phyloP scores from a whole-genome alignment of 192 early-diverging fungal genomes.

The Cetraspora pellucida region DNA sequence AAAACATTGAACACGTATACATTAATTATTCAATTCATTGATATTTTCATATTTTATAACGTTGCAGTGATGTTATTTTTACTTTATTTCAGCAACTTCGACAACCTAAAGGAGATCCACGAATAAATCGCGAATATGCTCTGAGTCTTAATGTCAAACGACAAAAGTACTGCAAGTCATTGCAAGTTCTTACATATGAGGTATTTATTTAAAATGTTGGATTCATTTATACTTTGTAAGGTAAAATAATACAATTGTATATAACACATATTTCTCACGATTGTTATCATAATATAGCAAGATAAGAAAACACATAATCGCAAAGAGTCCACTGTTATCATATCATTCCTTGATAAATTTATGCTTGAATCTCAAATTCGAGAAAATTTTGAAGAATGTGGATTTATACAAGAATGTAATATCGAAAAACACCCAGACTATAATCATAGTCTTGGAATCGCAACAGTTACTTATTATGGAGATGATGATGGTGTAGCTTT shows the following conservation, averaged over 20 bases:
- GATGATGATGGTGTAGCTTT: constrained; percentile 41
- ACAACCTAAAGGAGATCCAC: not conserved
- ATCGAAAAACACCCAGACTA: constrained; percentile 55
- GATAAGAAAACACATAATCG: not conserved
- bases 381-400: constrained; percentile 7
- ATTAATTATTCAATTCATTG: not conserved
- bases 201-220: not conserved
- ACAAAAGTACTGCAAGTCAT: not conserved
- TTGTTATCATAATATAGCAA: not conserved
- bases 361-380: not conserved
- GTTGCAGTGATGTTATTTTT: not conserved
- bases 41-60: not conserved
- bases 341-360: constrained; percentile 4
- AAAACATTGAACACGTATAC: constrained; percentile 6
- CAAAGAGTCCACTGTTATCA: not conserved
- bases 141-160: not conserved
- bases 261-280: not conserved
- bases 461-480: constrained; percentile 49
- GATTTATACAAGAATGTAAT: constrained; percentile 24
- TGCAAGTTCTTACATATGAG: constrained; percentile 15
- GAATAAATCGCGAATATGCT: not conserved
- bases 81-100: not conserved
- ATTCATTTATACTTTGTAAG: not conserved
- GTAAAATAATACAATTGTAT: not conserved
- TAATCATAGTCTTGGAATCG: constrained; percentile 52